phyloP scores from a whole-genome alignment of 2,329 filamentous ascomycete genomes.

The Venturia carpophila region DNA sequence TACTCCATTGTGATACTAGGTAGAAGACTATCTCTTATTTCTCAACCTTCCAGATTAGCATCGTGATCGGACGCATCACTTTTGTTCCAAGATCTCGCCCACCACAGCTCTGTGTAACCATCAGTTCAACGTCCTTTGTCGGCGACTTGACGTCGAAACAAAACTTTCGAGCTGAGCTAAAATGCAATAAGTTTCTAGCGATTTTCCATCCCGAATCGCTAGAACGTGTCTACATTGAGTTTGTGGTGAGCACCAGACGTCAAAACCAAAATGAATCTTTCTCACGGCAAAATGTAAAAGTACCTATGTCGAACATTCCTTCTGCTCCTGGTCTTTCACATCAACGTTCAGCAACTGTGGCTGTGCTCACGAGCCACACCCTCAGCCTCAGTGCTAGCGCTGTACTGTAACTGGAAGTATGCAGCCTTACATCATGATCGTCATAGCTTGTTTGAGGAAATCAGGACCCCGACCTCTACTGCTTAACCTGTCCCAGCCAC shows the following conservation, averaged over 20 bases:
- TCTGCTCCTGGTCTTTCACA: too few species aligned
- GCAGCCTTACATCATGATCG: slow-evolving; percentile 11
- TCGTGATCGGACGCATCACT: background rate
- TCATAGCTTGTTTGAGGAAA: slow-evolving; percentile 2
- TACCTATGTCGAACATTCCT: too few species aligned
- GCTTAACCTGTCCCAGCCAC: background rate
- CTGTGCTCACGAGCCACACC: background rate
- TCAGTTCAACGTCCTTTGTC: background rate
- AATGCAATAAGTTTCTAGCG: too few species aligned
- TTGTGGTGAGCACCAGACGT: too few species aligned
- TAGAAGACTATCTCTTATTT: background rate
- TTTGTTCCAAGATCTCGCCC: background rate
- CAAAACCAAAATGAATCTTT: too few species aligned
- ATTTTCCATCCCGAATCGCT: too few species aligned
- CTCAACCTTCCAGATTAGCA: background rate
- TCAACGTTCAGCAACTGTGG: background rate
- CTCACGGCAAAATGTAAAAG: too few species aligned
- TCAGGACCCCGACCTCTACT: background rate
- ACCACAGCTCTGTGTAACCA: background rate
- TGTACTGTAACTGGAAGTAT: too few species aligned
- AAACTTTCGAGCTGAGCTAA: too few species aligned
- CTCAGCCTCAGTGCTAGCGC: background rate
- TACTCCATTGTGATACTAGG: background rate
- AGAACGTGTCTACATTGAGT: too few species aligned
- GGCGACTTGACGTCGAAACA: background rate